Evolutionary conservation across 2,329 filamentous ascomycete genomes (phyloP).

Genomic region (Rhexocercosporidium sp.): DNA sequence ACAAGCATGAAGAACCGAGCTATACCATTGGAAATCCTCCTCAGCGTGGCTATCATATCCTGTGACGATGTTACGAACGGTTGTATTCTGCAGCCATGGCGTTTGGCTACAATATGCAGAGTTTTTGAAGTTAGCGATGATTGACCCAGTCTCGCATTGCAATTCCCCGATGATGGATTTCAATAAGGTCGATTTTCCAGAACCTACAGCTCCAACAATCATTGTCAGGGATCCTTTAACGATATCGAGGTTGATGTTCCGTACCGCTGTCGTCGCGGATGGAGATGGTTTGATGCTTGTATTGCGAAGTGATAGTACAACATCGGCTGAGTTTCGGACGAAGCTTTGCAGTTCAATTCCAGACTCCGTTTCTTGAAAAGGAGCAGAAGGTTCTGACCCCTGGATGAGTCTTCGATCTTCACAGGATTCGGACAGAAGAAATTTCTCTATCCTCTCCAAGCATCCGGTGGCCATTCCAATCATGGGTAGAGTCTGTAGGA

Average conservation of each 20-base stretch:
- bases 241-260: conserved; percentile 18
- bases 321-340: background rate
- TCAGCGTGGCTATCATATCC: conserved; percentile 32
- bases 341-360: background rate
- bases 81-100: conserved; percentile 51
- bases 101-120: conserved; percentile 51
- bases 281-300: conserved; percentile 10
- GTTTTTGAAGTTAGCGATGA: conserved; percentile 7
- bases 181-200: conserved; percentile 40
- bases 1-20: conserved; percentile 34
- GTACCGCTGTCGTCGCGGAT: conserved; percentile 2
- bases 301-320: conserved; percentile 13
- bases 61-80: conserved; percentile 47
- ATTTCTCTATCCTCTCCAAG: conserved; percentile 26
- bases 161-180: conserved; percentile 39
- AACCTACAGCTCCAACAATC: conserved; percentile 41
- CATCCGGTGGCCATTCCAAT: conserved; percentile 25
- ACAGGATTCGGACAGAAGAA: conserved; percentile 19
- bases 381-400: background rate
- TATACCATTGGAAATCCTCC: conserved; percentile 37
- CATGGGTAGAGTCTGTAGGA: conserved; percentile 24
- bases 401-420: conserved; percentile 6
- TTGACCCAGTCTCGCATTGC: conserved; percentile 13
- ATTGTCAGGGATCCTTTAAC: conserved; percentile 30
- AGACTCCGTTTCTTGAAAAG: background rate